Evolutionary conservation across 129 eudicot species (phyloP), one percentile per base, ranked within the genome.

Genomic region (Artemisia tridentata): DNA sequence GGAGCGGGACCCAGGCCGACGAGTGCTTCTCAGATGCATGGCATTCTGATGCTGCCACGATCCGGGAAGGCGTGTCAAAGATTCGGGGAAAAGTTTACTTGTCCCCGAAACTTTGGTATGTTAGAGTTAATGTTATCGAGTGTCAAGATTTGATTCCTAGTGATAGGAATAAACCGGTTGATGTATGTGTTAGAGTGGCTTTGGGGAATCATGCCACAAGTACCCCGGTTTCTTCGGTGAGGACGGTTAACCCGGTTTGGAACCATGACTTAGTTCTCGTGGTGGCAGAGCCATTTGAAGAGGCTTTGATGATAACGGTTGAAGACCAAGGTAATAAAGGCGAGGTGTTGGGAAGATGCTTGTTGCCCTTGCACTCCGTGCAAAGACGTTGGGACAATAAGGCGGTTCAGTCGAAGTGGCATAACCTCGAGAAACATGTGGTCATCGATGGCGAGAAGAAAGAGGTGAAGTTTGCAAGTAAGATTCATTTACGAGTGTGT

Each of bases 1-100:
- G 98, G 98, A 79, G 53, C 77, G 98, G 98, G 53, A 92, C 95
- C 57, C 98, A 92, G 61, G 98, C 96, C 1, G 98, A 92, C 68
- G 98, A 92, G 82, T 88, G 85, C 4, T 92, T 92, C 74, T 69
- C 96, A 7, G 96, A 92, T 51, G 93, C 96, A 1, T 92, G 96
- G 98, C 98, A 92, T 76, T 92, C 98, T 15, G 98, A 92, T 73
- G 96, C 95, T 0, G 96, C 98, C 1, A 20, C 78, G 0, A 80
- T 86, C 59, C 82, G 84, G 3, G 96, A 92, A 2, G 95, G 88
- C 0, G 79, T 88, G 5, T 62, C 89, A 0, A 81, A 79, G 34
- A 92, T 92, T 47, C 75, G 98, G 11, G 96, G 96, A 34, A 92
- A 92, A 63, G 98, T 92, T 13, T 92, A 92, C 63, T 52, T 92